Base-by-base conservation (phyloP, 1,139 yeast species). In the Kodamaea ohmeri region DNA sequence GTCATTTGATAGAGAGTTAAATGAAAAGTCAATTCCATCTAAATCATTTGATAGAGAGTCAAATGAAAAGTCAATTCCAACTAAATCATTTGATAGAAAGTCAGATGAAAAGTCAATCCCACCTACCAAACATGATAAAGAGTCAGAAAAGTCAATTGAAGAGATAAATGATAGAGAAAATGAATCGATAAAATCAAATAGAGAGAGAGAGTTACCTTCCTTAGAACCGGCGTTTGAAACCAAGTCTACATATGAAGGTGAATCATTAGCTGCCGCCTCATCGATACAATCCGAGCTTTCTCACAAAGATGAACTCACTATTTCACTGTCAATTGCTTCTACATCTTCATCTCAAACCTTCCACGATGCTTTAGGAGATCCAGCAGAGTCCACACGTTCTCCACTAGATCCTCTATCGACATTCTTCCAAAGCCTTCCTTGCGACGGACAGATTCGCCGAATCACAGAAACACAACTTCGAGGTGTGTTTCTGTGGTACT, bases 401-500 rank as follows among this genome's bases (percentile, higher is more conserved):
- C 70, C 72, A 0, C 48, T 67, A 25, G 59, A 57, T 27, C 44
- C 55, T 2, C 31, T 43, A 7, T 53, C 66, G 3, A 12, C 33
- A 4, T 60, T 55, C 41, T 65, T 45, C 40, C 33, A 30, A 35
- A 27, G 25, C 24, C 37, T 42, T 3, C 34, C 30, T 4, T 15
- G 4, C 4, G 27, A 15, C 7, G 15, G 22, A 9, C 18, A 25
- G 12, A 19, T 38, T 25, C 34, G 31, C 25, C 12, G 17, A 9
- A 34, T 71, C 7, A 44, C 55, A 4, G 51, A 58, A 13, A 41
- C 40, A 1, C 70, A 71, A 34, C 52, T 73, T 21, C 50, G 53
- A 22, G 21, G 49, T 1, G 60, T 75, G 0, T 66, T 77, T 42
- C 48, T 55, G n/a, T 65, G 69, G 63, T 76, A 78, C 50, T 77